Evolutionary conservation across 352 stramenopile genomes (phyloP).

Genomic region (Pythium insidiosum): DNA sequence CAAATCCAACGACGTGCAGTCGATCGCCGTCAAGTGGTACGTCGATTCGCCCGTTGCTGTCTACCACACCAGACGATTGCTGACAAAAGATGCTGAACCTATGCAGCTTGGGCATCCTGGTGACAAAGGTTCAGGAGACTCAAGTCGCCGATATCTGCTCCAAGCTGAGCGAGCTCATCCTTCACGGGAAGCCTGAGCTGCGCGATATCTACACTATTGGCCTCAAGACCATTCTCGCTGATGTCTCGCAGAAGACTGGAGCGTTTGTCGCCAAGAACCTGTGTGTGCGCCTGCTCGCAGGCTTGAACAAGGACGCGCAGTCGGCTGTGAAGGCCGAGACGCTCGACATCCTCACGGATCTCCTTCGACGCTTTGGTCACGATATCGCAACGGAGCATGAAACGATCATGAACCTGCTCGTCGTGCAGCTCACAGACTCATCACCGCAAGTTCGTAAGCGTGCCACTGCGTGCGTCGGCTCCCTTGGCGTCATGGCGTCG

Average conservation of each 20-base stretch:
- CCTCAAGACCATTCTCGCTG: slow-evolving; percentile 94
- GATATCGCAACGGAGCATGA: slow-evolving; percentile 85
- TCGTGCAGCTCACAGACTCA: slow-evolving; percentile 75
- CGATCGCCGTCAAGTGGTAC: slow-evolving; percentile 85
- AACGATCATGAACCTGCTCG: slow-evolving; percentile 83
- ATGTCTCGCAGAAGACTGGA: slow-evolving; percentile 90
- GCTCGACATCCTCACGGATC: slow-evolving; percentile 96
- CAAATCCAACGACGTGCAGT: slow-evolving; percentile 98
- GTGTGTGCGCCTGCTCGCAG: slow-evolving; percentile 54
- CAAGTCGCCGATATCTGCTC: slow-evolving; percentile 96
- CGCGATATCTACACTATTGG: slow-evolving; percentile 99
- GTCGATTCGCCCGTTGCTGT: slow-evolving; percentile 2
- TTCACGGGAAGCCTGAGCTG: slow-evolving; percentile 95
- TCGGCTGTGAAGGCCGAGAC: slow-evolving; percentile 89
- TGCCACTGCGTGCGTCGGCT: slow-evolving; percentile 91
- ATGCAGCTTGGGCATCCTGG: slow-evolving; percentile 87
- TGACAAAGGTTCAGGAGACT: slow-evolving; percentile 94
- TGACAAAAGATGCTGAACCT: too few relatives aligned
- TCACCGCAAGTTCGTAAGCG: slow-evolving; percentile 94
- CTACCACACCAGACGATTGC: too few relatives aligned
- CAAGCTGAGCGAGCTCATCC: slow-evolving; percentile 94
- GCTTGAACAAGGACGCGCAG: slow-evolving; percentile 61
- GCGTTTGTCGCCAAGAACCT: slow-evolving; percentile 70
- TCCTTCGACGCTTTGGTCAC: slow-evolving; percentile 94
- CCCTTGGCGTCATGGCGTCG: slow-evolving; percentile 92